Base-by-base conservation (phyloP, 2,329 filamentous ascomycete species). In the Pseudopithomyces maydicus region DNA sequence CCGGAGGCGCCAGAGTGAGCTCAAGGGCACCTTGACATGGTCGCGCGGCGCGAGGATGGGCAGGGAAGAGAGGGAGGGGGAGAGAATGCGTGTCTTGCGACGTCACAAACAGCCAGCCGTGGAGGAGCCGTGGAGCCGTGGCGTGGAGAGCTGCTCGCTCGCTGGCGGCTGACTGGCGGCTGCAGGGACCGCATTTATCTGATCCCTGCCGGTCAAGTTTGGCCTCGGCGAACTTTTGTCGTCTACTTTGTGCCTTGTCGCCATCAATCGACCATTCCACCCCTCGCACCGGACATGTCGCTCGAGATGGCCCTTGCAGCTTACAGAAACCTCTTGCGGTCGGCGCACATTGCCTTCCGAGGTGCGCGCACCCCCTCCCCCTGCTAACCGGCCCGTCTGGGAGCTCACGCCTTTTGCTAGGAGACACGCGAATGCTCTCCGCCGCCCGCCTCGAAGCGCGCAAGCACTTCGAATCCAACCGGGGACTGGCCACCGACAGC, bases 261-360 rank as follows among this genome's bases (percentile, higher is more conserved):
- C 53, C 54, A 43, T 61, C 33, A 19, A 43, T 61, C 33, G n/a
- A 36, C 39, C 48, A 23, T 52, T 38, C 43, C 19, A 49, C 43
- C 53, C 38, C 49, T 29, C 22, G 32, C 26, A 23, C 23, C 11
- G 20, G 3, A 1, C 59, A 70, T 66, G 61, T 66, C 67, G 52
- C 69, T 54, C 56, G 65, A 68, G 36, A 75, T 92, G 81, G 90
- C 91, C 15, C 79, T 92, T 54, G 81, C 84, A 71, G 92, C 91
- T 36, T 98, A 97, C 79, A 84, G 92, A 70, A 83, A 89, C 65
- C 80, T 98, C 41, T 82, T 96, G 67, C 92, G 94, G 60, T 90
- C 93, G 20, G 87, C 91, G 33, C 84, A 88, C 62, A 82, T 96
- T 63, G 92, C 93, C 58, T 99, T 99, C 74, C 81, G 89, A 80